Conservation (phyloP, 768 basidiomycete genomes). For the Collybia mongolica region DNA sequence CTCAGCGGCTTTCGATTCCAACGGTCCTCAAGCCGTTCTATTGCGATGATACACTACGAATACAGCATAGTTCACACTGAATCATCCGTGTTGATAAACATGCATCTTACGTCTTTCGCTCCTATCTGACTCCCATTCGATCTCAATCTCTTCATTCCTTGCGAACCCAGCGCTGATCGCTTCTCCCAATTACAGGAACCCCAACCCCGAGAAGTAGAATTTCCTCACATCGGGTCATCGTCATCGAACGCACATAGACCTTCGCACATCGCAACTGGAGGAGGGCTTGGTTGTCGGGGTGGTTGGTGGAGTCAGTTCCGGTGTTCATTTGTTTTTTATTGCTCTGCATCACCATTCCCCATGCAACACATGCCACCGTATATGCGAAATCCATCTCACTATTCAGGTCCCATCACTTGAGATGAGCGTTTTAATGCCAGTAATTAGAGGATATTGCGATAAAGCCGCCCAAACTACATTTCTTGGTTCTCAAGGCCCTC, state of each 20-base stretch:
- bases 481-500: too few species aligned
- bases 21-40: not conserved
- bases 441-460: too few species aligned
- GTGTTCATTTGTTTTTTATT: constrained; percentile 3
- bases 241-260: constrained; percentile 1
- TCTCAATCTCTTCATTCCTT: constrained; percentile 13
- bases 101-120: constrained; percentile 97
- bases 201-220: constrained; percentile 63
- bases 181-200: constrained; percentile 48
- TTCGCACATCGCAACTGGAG: constrained; percentile 1
- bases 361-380: constrained; percentile 9
- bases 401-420: constrained; percentile 9
- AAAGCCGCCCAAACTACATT: too few species aligned
- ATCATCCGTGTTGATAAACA: constrained; percentile 77
- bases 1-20: constrained; percentile 1
- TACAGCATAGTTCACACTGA: constrained; percentile 98
- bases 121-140: constrained; percentile 83
- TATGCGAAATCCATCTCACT: constrained; percentile 18
- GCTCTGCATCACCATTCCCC: constrained; percentile 8
- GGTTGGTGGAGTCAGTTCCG: constrained; percentile 2
- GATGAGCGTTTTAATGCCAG: too few species aligned
- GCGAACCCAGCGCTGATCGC: constrained; percentile 7
- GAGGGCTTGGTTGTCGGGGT: constrained; percentile 4
- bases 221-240: not conserved
- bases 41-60: constrained; percentile 56